These are phyloP conservation scores for Cucurbita moschata DNA, from an alignment of 306 rosid species.

Conservation along the genomic window DNA sequence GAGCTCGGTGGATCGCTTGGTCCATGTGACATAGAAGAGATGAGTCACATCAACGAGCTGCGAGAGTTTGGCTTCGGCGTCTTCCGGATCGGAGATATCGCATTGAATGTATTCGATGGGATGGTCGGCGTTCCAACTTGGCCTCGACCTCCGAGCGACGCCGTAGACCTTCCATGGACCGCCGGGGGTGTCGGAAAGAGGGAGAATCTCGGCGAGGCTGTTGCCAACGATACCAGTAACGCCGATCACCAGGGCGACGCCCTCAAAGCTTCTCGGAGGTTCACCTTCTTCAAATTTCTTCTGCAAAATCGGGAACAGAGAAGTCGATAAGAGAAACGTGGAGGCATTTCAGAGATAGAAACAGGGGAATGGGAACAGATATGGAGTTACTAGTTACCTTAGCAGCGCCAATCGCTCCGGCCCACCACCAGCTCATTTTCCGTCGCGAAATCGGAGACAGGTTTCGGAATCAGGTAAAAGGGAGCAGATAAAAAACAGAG, in stretches of 20 bases:
- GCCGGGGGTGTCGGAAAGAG: slow-evolving; percentile 61
- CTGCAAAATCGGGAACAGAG: slow-evolving; percentile 15
- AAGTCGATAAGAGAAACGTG: not conserved
- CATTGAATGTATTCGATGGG: slow-evolving; percentile 55
- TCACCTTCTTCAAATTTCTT: slow-evolving; percentile 47
- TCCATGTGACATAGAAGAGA: slow-evolving; percentile 56
- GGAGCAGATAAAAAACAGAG: not conserved
- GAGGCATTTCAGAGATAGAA: not conserved
- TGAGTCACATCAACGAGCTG: slow-evolving; percentile 45
- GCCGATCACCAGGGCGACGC: slow-evolving; percentile 47
- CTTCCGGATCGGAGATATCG: slow-evolving; percentile 42
- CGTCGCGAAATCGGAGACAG: not conserved
- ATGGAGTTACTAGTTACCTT: slow-evolving; percentile 6
- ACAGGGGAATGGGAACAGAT: not conserved
- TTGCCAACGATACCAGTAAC: slow-evolving; percentile 69
- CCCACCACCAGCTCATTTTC: slow-evolving; percentile 59
- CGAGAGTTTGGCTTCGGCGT: slow-evolving; percentile 43
- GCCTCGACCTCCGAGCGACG: slow-evolving; percentile 59
- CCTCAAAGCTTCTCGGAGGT: slow-evolving; percentile 19
- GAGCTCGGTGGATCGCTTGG: slow-evolving; percentile 27
- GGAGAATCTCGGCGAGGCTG: slow-evolving; percentile 73
- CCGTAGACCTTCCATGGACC: slow-evolving; percentile 80
- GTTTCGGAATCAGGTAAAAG: not conserved
- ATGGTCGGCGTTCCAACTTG: slow-evolving; percentile 55
- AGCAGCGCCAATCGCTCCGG: slow-evolving; percentile 46